phyloP scores from a whole-genome alignment of 2,329 filamentous ascomycete genomes.

The Pseudogymnoascus sp. region DNA sequence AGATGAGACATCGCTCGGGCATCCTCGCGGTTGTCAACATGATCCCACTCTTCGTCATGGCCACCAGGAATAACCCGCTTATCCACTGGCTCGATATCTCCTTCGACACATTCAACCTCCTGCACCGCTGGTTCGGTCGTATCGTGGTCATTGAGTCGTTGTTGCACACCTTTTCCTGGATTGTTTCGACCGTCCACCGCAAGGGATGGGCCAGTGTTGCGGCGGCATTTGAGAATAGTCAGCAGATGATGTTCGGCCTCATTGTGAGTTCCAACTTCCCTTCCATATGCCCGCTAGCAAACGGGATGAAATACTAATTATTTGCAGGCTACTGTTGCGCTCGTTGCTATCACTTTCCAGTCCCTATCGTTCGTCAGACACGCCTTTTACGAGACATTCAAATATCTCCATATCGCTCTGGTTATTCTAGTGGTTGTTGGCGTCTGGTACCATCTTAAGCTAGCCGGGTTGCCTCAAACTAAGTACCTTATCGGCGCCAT shows the following conservation, averaged over 20 bases:
- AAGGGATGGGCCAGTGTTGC: conserved; percentile 43
- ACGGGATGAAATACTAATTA: not conserved
- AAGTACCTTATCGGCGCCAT: conserved; percentile 55
- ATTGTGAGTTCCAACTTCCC: conserved; percentile 43
- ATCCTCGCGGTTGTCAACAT: conserved; percentile 68
- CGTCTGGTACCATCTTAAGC: conserved; percentile 58
- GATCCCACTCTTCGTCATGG: conserved; percentile 67
- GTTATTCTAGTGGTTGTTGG: conserved; percentile 53
- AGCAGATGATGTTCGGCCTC: conserved; percentile 50
- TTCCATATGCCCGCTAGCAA: conserved; percentile 13
- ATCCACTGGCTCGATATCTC: conserved; percentile 65
- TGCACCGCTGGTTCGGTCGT: conserved; percentile 74
- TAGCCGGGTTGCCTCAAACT: conserved; percentile 47
- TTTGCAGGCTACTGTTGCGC: conserved; percentile 47
- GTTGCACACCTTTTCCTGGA: conserved; percentile 56
- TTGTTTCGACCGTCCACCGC: conserved; percentile 35
- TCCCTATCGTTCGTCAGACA: conserved; percentile 65
- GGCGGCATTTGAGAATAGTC: conserved; percentile 30
- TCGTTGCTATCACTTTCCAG: conserved; percentile 58
- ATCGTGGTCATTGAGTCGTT: conserved; percentile 65
- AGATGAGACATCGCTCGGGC: conserved; percentile 61
- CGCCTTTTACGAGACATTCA: conserved; percentile 73
- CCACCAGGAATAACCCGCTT: conserved; percentile 70
- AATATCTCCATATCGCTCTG: conserved; percentile 60
- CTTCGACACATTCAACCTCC: conserved; percentile 75